A percentile compares a stretch with the other conserved stretches of the same genome.
phyloP scores from a whole-genome alignment of 441 rosid genomes.

The Biscutella laevigata region DNA sequence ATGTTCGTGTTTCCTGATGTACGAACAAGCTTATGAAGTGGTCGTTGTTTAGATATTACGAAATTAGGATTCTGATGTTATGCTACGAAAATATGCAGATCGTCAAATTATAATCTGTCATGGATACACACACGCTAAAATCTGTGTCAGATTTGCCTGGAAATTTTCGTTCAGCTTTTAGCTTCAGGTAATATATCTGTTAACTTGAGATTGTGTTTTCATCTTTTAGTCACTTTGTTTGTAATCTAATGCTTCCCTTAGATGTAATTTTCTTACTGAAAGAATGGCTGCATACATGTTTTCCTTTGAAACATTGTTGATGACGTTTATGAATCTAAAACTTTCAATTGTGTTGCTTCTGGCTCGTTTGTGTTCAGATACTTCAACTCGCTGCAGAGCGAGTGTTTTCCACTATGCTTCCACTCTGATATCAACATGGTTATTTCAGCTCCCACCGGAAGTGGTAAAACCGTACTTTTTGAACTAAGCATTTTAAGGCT shows the following conservation, averaged over 20 bases:
- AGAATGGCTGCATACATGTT: not conserved
- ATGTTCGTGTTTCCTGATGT: not conserved
- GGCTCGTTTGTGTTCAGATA: conserved; percentile 44
- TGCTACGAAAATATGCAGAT: conserved; percentile 2
- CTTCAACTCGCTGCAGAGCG: conserved; percentile 92
- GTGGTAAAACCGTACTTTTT: conserved; percentile 93
- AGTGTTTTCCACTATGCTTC: conserved; percentile 82
- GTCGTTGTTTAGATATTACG: not conserved
- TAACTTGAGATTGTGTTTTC: conserved; percentile 6
- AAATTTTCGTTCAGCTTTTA: conserved; percentile 61
- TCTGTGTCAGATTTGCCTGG: conserved; percentile 70
- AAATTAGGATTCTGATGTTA: not conserved
- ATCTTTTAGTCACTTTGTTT: not conserved
- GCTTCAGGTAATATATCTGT: conserved; percentile 54
- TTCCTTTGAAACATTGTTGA: not conserved
- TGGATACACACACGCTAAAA: conserved; percentile 70
- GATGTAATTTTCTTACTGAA: not conserved
- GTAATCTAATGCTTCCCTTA: not conserved
- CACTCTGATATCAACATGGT: conserved; percentile 85
- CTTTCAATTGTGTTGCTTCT: not conserved
- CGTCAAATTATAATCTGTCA: conserved; percentile 11
- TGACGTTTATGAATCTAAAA: not conserved
- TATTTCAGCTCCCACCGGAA: conserved; percentile 94
- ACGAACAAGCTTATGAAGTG: not conserved
- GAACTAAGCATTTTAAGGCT: conserved; percentile 90